Conservation (phyloP, 371 early-diverging fungal genomes). For the Massospora cicadina region DNA sequence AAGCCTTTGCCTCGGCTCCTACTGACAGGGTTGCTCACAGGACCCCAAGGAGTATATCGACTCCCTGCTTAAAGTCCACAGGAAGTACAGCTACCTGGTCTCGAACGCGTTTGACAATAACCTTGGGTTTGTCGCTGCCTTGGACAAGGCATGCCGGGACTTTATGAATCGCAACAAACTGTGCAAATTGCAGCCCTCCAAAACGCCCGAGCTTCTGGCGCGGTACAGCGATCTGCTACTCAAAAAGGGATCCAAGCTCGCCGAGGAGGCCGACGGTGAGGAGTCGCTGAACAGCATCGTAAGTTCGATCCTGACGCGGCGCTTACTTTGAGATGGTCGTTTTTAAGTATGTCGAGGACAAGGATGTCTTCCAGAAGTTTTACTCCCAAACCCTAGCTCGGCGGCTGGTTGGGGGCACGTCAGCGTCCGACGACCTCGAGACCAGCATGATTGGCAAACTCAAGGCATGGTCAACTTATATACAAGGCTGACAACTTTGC, state of each 20-base stretch:
- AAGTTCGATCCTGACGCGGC: slow-evolving; percentile 15
- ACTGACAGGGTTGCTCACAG: slow-evolving; percentile 14
- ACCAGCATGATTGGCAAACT: slow-evolving; percentile 63
- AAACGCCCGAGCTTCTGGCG: slow-evolving; percentile 72
- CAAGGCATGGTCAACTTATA: slow-evolving; percentile 36
- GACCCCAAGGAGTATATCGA: slow-evolving; percentile 76
- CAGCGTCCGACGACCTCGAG: slow-evolving; percentile 69
- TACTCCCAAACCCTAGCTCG: slow-evolving; percentile 77
- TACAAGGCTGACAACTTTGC: too few species aligned
- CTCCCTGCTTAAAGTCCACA: slow-evolving; percentile 58
- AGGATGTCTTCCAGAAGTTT: slow-evolving; percentile 88
- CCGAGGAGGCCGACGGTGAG: slow-evolving; percentile 72
- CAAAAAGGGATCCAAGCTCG: slow-evolving; percentile 63
- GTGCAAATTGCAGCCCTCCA: slow-evolving; percentile 44
- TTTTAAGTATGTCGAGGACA: slow-evolving; percentile 84
- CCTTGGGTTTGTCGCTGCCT: slow-evolving; percentile 75
- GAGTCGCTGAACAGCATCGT: slow-evolving; percentile 66
- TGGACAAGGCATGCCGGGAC: slow-evolving; percentile 83
- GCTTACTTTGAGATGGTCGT: slow-evolving; percentile 30
- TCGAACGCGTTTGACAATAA: slow-evolving; percentile 60
- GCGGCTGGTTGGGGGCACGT: slow-evolving; percentile 63
- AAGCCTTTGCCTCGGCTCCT: slow-evolving; percentile 11
- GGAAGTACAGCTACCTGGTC: slow-evolving; percentile 56
- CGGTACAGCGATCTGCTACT: slow-evolving; percentile 68
- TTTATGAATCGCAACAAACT: slow-evolving; percentile 80